Evolutionary conservation across 352 stramenopile genomes (phyloP).

Genomic region (Blastocystis sp.): DNA sequence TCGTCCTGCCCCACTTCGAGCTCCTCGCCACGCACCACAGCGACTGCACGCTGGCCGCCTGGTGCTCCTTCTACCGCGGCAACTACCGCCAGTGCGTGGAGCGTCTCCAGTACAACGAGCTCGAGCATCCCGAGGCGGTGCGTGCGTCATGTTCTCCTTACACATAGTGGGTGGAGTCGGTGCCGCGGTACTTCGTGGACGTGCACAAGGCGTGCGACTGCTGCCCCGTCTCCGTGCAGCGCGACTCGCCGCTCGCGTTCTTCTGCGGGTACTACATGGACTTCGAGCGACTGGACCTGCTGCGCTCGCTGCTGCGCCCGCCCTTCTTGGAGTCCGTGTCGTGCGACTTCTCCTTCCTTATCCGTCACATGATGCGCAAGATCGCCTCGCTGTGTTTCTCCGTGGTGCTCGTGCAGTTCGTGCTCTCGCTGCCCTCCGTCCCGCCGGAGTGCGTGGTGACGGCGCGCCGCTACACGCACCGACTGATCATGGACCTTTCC

Average conservation of each 20-base stretch:
- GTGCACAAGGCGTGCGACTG: slow-evolving; percentile 17
- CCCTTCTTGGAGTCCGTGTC: not conserved
- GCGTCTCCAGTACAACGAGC: not conserved
- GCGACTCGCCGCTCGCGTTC: not conserved
- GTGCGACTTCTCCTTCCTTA: not conserved
- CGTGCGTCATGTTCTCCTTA: too few species aligned
- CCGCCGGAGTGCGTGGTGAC: too few species aligned
- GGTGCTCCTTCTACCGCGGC: not conserved
- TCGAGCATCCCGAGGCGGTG: not conserved
- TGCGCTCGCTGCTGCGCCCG: not conserved
- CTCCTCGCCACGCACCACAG: not conserved
- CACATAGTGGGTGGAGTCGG: too few species aligned
- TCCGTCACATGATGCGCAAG: not conserved
- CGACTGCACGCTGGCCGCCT: not conserved
- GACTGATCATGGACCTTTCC: not conserved
- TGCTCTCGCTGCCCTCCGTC: not conserved
- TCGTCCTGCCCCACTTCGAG: not conserved
- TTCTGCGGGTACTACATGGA: not conserved
- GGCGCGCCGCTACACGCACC: not conserved
- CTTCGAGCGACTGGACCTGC: not conserved
- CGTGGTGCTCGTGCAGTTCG: not conserved
- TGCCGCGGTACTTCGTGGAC: slow-evolving; percentile 38
- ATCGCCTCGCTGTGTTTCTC: not conserved
- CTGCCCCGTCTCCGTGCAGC: not conserved
- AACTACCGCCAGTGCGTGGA: not conserved